These are phyloP conservation scores for Notholithocarpus densiflorus DNA, from an alignment of 306 rosid genomes.

Conservation along the genomic window DNA sequence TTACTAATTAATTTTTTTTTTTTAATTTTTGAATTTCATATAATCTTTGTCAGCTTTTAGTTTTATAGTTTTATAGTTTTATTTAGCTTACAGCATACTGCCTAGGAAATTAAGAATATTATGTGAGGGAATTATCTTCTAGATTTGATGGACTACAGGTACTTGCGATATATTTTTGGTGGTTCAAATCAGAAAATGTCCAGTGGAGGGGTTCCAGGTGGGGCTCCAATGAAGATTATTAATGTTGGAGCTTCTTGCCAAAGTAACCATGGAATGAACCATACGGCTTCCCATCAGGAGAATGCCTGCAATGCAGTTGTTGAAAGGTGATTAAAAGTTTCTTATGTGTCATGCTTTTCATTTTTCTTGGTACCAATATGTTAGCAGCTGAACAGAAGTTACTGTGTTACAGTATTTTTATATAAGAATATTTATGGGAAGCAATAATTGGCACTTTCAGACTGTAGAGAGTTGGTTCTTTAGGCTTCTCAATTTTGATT, in stretches of 20 bases:
- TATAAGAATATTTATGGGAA: background rate
- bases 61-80: background rate
- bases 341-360: background rate
- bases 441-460: background rate
- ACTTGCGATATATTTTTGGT: background rate
- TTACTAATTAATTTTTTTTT: too few species aligned
- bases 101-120: background rate
- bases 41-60: background rate
- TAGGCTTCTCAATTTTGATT: background rate
- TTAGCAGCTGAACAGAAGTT: background rate
- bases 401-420: background rate
- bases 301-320: background rate
- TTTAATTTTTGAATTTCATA: too few species aligned
- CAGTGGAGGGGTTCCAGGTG: conserved; percentile 1
- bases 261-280: background rate
- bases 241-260: conserved; percentile 15
- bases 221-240: background rate
- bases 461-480: background rate
- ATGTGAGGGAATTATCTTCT: background rate
- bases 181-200: conserved; percentile 6
- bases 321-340: background rate
- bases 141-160: conserved; percentile 15
- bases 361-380: background rate
- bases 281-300: background rate
- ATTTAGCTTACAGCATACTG: background rate